These are phyloP conservation scores for Arthrinium phaeospermum DNA, from an alignment of 2,329 filamentous ascomycete species.

Conservation along the genomic window DNA sequence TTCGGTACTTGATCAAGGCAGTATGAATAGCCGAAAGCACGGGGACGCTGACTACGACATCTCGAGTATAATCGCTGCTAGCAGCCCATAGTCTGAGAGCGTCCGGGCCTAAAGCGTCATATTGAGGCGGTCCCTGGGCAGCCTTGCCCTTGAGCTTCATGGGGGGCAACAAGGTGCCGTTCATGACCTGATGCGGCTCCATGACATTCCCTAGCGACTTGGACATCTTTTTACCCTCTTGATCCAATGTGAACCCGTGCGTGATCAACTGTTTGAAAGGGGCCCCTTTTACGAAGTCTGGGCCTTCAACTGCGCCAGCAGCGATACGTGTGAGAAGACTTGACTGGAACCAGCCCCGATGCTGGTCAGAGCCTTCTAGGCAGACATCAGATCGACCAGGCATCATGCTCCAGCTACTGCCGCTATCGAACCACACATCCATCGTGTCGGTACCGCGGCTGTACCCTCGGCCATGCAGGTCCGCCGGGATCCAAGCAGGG, in stretches of 20 bases:
- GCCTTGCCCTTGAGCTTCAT: constrained; percentile 65
- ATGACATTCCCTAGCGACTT: constrained; percentile 94
- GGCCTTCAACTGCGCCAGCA: constrained; percentile 51
- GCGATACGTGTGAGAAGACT: constrained; percentile 88
- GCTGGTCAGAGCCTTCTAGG: constrained; percentile 93
- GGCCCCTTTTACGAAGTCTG: constrained; percentile 47
- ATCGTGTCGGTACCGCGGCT: constrained; percentile 89
- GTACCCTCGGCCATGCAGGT: constrained; percentile 64
- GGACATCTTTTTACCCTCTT: constrained; percentile 95
- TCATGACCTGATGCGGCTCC: constrained; percentile 81
- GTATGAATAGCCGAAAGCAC: constrained; percentile 79
- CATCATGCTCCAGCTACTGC: constrained; percentile 82
- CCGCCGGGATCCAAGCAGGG: constrained; percentile 74
- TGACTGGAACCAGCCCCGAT: constrained; percentile 98
- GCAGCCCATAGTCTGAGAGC: constrained; percentile 90
- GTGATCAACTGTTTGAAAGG: constrained; percentile 93
- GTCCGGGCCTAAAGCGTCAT: constrained; percentile 82
- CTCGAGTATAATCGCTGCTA: constrained; percentile 87
- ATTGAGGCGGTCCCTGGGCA: constrained; percentile 47
- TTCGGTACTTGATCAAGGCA: constrained; percentile 83
- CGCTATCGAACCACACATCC: constrained; percentile 99
- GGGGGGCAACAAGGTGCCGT: constrained; percentile 77
- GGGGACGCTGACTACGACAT: constrained; percentile 80
- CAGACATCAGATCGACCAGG: constrained; percentile 77
- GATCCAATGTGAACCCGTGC: constrained; percentile 92